Percentiles rank a stretch among this genome's conserved stretches.
Evolutionary conservation across 192 early-diverging fungal species (phyloP).

Genomic region (Funneliformis geosporum): DNA sequence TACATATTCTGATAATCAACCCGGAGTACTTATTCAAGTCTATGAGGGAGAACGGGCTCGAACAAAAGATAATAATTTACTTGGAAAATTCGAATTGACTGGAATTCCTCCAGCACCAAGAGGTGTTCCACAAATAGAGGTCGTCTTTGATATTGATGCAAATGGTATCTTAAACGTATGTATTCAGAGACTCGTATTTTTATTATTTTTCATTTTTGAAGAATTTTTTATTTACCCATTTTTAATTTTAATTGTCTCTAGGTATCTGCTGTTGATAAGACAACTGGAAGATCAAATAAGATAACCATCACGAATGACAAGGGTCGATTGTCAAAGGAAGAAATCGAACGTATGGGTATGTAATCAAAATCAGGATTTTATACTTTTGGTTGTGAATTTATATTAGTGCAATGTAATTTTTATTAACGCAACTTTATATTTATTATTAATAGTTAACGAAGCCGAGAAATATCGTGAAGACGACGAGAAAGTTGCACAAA

Average conservation of each 20-base stretch:
- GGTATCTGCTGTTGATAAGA: constrained; percentile 86
- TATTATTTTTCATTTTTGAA: neutral
- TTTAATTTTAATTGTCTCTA: constrained; percentile 47
- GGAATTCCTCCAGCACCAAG: constrained; percentile 97
- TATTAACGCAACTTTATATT: neutral
- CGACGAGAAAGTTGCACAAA: constrained; percentile 85
- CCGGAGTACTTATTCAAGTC: constrained; percentile 89
- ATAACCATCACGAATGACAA: constrained; percentile 99
- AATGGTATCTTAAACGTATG: constrained; percentile 69
- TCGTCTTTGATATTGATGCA: constrained; percentile 93
- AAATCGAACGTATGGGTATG: constrained; percentile 91
- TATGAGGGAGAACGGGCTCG: constrained; percentile 93
- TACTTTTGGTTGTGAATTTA: neutral
- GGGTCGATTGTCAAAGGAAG: constrained; percentile 94
- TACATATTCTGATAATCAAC: constrained; percentile 94
- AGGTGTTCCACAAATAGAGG: constrained; percentile 94
- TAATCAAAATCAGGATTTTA: neutral
- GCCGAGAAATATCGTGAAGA: constrained; percentile 95
- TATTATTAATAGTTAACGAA: constrained; percentile 58
- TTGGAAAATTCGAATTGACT: constrained; percentile 95
- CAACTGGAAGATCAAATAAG: constrained; percentile 88
- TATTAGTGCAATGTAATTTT: neutral
- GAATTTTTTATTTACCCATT: neutral
- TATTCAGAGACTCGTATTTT: constrained; percentile 75
- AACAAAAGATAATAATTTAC: constrained; percentile 94